These are phyloP conservation scores for Saccharum officinarum DNA, from an alignment of 176 grass and related monocot genomes.

Conservation along the genomic window DNA sequence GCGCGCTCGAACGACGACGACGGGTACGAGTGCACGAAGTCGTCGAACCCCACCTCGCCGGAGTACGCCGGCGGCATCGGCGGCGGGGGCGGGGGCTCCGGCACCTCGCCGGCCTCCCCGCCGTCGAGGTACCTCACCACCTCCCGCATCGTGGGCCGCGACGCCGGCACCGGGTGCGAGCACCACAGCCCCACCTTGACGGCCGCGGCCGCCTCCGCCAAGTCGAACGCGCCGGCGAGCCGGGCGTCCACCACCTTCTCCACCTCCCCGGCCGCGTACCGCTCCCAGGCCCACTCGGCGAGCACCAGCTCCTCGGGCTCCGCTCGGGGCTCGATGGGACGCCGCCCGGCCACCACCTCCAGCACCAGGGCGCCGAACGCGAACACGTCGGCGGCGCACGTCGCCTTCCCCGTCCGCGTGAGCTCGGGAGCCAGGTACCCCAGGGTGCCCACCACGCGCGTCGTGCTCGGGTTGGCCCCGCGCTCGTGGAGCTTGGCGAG, in stretches of 20 bases:
- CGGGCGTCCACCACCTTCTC: slow-evolving; percentile 54
- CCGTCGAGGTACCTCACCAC: slow-evolving; percentile 70
- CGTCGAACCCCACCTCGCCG: slow-evolving; percentile 57
- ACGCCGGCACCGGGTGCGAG: slow-evolving; percentile 51
- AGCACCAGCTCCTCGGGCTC: slow-evolving; percentile 67
- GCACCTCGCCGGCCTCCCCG: slow-evolving; percentile 58
- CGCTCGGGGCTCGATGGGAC: slow-evolving; percentile 65
- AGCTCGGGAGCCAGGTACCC: slow-evolving; percentile 88
- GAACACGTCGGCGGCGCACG: slow-evolving; percentile 65
- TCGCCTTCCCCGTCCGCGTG: slow-evolving; percentile 69
- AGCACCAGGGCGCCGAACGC: slow-evolving; percentile 79
- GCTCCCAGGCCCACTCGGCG: slow-evolving; percentile 73
- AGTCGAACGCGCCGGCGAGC: slow-evolving; percentile 52
- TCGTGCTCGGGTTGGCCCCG: slow-evolving; percentile 74
- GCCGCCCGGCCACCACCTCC: slow-evolving; percentile 67
- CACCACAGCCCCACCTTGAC: slow-evolving; percentile 74
- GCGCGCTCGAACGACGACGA: slow-evolving; percentile 70
- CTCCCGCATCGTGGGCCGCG: slow-evolving; percentile 68
- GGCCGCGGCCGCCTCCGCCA: slow-evolving; percentile 41
- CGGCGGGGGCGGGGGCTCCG: slow-evolving; percentile 37
- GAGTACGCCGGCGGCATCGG: slow-evolving; percentile 20
- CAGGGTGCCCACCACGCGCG: slow-evolving; percentile 74
- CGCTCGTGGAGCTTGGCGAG: slow-evolving; percentile 88
- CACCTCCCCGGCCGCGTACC: slow-evolving; percentile 50
- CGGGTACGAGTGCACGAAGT: slow-evolving; percentile 82